These are phyloP conservation scores for Ophiostoma triangulosporum DNA, from an alignment of 2,329 filamentous ascomycete genomes.

Conservation along the genomic window DNA sequence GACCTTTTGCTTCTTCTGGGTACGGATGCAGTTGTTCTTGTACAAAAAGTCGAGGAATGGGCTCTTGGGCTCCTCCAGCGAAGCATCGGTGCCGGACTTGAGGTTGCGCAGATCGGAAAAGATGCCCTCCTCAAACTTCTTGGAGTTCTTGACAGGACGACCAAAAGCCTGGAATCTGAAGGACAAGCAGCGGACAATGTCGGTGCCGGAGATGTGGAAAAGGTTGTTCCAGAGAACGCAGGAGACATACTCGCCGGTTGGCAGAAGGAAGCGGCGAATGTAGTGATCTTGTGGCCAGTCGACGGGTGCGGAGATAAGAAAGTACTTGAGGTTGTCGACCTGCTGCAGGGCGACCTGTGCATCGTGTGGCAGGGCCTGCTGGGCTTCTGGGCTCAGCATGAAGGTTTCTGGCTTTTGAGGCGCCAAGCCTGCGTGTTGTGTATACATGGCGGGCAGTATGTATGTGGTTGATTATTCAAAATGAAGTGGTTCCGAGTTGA, in stretches of 20 bases:
- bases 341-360: constrained; percentile 31
- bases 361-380: constrained; percentile 73
- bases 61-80: constrained; percentile 96
- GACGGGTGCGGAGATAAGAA: constrained; percentile 94
- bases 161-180: constrained; percentile 98
- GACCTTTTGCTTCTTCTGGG: constrained; percentile 99
- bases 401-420: constrained; percentile 97
- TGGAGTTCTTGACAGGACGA: constrained; percentile 96
- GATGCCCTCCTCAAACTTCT: constrained; percentile 99
- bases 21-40: constrained; percentile 99
- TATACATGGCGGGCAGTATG: constrained; percentile 49
- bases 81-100: constrained; percentile 95
- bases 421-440: constrained; percentile 75
- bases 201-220: constrained; percentile 97
- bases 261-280: constrained; percentile 86
- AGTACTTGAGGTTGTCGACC: constrained; percentile 98
- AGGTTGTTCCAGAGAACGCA: constrained; percentile 99
- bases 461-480: background rate
- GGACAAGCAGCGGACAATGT: constrained; percentile 94
- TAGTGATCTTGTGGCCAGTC: constrained; percentile 97
- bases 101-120: constrained; percentile 97
- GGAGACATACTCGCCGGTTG: constrained; percentile 96
- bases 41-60: constrained; percentile 96
- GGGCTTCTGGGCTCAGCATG: constrained; percentile 92
- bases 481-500: background rate